Conservation (phyloP, 1,284 basidiomycete genomes). For the Pyrrhoderma noxium region DNA sequence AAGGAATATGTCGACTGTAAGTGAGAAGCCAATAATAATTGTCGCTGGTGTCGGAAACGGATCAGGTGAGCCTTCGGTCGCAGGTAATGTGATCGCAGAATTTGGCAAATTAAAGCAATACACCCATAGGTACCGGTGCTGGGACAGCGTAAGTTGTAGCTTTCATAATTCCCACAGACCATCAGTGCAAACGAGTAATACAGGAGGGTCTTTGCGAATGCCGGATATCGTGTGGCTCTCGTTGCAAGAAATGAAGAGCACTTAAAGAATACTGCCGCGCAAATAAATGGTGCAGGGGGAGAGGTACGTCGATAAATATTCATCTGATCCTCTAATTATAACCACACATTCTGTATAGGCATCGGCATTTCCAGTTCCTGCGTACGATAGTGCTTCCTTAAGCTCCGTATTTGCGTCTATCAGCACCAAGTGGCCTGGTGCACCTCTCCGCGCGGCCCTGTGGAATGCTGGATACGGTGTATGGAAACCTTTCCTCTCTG, state of each 20-base stretch:
- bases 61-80: slow-evolving; percentile 5
- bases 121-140: slow-evolving; percentile 15
- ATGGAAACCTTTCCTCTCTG: slow-evolving; percentile 26
- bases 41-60: slow-evolving; percentile 16
- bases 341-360: slow-evolving; percentile 17
- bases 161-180: background rate
- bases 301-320: slow-evolving; percentile 17
- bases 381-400: slow-evolving; percentile 22
- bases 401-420: slow-evolving; percentile 23
- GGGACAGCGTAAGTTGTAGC: slow-evolving; percentile 18
- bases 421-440: slow-evolving; percentile 23
- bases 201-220: slow-evolving; percentile 17
- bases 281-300: slow-evolving; percentile 23
- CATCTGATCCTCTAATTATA: background rate
- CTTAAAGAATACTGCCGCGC: slow-evolving; percentile 20
- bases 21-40: slow-evolving; percentile 7
- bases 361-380: slow-evolving; percentile 23
- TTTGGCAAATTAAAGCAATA: background rate
- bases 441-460: slow-evolving; percentile 22
- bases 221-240: slow-evolving; percentile 27
- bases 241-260: slow-evolving; percentile 25
- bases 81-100: background rate
- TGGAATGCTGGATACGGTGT: slow-evolving; percentile 25
- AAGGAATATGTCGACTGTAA: background rate
- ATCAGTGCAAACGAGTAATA: background rate